phyloP scores from a whole-genome alignment of 2,329 filamentous ascomycete species.

The Westerdykella sp. region DNA sequence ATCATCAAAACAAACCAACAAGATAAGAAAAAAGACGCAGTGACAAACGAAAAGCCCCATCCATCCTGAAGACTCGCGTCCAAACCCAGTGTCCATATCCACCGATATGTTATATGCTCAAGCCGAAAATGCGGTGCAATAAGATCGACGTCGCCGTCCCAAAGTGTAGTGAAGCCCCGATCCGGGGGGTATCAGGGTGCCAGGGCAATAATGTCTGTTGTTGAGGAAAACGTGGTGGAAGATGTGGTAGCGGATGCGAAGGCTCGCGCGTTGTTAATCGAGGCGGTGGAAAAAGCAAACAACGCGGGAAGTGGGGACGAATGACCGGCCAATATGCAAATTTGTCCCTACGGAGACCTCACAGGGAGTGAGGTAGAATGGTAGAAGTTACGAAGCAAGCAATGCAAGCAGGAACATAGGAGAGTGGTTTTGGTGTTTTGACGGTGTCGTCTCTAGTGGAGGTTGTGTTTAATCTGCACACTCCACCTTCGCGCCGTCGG shows the following conservation, averaged over 20 bases:
- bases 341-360: conserved; percentile 25
- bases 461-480: conserved; percentile 1
- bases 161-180: no score
- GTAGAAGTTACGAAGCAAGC: conserved; percentile 15
- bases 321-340: conserved; percentile 31
- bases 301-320: conserved; percentile 13
- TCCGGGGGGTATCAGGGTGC: conserved; percentile 1
- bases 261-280: conserved; percentile 10
- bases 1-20: neutral
- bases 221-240: neutral
- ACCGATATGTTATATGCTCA: conserved; percentile 15
- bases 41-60: conserved; percentile 12
- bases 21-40: conserved; percentile 12
- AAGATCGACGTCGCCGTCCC: conserved; percentile 31
- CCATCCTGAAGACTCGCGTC: conserved; percentile 13
- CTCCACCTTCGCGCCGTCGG: conserved; percentile 14
- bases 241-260: conserved; percentile 13
- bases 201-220: conserved; percentile 9
- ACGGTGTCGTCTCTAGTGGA: conserved; percentile 24
- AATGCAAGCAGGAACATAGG: conserved; percentile 26
- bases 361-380: conserved; percentile 27
- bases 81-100: neutral
- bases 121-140: conserved; percentile 11
- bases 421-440: conserved; percentile 14
- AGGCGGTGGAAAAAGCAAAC: conserved; percentile 3